Conservation (phyloP, 2,329 filamentous ascomycete genomes). For the Chaetomium sp. region DNA sequence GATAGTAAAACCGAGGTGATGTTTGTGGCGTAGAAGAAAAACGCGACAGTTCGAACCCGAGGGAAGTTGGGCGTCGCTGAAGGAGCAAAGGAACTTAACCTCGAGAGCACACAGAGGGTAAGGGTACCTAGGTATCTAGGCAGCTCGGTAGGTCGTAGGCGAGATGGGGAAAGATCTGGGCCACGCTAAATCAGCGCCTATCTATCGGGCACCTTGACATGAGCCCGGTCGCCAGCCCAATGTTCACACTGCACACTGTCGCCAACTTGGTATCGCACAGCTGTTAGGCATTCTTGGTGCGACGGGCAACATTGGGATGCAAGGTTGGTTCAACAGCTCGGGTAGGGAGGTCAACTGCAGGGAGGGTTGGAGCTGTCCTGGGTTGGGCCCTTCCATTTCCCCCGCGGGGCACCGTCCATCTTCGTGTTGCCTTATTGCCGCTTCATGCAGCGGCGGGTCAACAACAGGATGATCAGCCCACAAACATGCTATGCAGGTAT, state of each 20-base stretch:
- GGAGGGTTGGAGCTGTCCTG: slow-evolving; percentile 1
- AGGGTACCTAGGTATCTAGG: not conserved
- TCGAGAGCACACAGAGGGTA: not conserved
- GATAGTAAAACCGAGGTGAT: slow-evolving; percentile 1
- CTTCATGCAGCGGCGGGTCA: slow-evolving; percentile 5
- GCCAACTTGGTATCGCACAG: slow-evolving; percentile 14
- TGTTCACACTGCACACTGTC: slow-evolving; percentile 21
- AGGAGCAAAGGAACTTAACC: slow-evolving; percentile 8
- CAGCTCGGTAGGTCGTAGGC: not conserved
- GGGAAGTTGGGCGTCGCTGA: slow-evolving; percentile 1
- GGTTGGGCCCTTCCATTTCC: too few relatives aligned
- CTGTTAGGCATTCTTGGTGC: slow-evolving; percentile 12
- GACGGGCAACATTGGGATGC: not conserved
- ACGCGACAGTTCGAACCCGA: not conserved
- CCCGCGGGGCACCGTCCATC: not conserved
- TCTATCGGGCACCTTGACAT: not conserved
- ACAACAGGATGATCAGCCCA: not conserved
- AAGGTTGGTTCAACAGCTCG: slow-evolving; percentile 6
- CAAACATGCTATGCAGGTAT: not conserved
- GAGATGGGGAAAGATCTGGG: slow-evolving; percentile 15
- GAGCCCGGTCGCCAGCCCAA: slow-evolving; percentile 5
- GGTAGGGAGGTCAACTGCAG: not conserved
- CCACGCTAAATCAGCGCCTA: slow-evolving; percentile 19
- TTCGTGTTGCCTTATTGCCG: slow-evolving; percentile 13
- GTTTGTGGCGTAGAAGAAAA: not conserved